phyloP scores from a whole-genome alignment of 2,329 filamentous ascomycete species.

The Trichoderma aggressivum region DNA sequence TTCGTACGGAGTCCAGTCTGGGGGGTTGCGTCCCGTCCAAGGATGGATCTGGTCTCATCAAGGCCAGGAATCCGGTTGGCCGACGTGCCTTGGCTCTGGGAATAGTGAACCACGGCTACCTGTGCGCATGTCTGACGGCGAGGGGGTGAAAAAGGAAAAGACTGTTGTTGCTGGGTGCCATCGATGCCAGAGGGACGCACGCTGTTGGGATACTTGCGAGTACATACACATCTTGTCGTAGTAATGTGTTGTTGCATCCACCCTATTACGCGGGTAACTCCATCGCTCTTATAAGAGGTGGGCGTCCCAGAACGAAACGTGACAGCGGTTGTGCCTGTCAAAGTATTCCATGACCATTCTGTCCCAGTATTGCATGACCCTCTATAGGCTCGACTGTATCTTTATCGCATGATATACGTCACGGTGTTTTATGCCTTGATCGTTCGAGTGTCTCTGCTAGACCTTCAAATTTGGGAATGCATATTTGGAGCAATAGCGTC shows the following conservation, averaged over 20 bases:
- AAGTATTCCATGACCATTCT: neutral
- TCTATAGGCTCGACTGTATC: neutral
- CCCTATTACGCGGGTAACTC: neutral
- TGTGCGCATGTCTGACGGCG: slow-evolving; percentile 20
- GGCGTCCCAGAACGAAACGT: neutral
- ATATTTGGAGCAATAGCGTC: too few relatives aligned
- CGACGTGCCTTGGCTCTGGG: neutral
- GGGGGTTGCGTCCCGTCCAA: neutral
- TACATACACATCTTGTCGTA: neutral
- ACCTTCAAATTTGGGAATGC: neutral
- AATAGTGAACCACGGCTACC: neutral
- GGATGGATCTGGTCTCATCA: slow-evolving; percentile 4
- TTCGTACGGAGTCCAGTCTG: neutral
- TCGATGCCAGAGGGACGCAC: neutral
- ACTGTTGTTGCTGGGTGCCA: slow-evolving; percentile 11
- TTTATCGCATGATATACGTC: neutral
- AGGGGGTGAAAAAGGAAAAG: slow-evolving; percentile 9
- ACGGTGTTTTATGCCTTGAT: neutral
- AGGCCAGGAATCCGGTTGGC: neutral
- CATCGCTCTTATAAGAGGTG: neutral
- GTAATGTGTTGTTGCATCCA: neutral
- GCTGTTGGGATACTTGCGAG: neutral
- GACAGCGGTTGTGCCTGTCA: neutral
- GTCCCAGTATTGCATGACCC: neutral
- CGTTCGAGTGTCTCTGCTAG: neutral